Evolutionary conservation across 805 yeast species (phyloP).

Genomic region (Candida pini): DNA sequence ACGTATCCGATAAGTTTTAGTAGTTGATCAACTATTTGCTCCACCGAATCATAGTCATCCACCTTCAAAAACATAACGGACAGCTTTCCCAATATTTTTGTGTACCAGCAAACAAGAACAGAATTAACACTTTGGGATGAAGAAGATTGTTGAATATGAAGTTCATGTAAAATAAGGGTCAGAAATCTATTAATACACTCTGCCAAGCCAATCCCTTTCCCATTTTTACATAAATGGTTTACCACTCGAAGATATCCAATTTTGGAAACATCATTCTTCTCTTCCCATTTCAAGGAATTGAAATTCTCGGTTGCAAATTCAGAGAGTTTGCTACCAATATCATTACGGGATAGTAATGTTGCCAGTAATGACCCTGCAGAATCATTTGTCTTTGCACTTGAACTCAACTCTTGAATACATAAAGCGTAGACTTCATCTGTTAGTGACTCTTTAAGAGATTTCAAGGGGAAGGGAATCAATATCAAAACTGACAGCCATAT

Average conservation of each 20-base stretch:
- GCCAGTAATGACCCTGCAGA: conserved; percentile 49
- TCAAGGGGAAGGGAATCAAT: conserved; percentile 68
- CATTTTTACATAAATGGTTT: conserved; percentile 21
- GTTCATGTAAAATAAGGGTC: conserved; percentile 13
- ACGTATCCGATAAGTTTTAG: conserved; percentile 37
- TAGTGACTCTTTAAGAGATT: conserved; percentile 29
- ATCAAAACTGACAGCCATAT: conserved; percentile 70
- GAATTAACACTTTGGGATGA: neutral
- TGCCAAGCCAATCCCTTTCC: conserved; percentile 3
- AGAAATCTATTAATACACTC: conserved; percentile 9
- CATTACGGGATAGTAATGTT: conserved; percentile 47
- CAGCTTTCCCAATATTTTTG: conserved; percentile 37
- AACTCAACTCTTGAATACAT: conserved; percentile 29
- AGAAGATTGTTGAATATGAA: neutral
- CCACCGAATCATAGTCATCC: conserved; percentile 34
- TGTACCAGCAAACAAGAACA: conserved; percentile 13
- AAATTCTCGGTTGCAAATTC: conserved; percentile 20
- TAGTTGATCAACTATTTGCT: conserved; percentile 44
- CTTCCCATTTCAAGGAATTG: conserved; percentile 16
- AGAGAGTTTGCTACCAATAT: conserved; percentile 25
- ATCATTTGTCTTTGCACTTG: conserved; percentile 54
- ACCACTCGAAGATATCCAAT: conserved; percentile 16
- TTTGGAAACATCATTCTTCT: conserved; percentile 8
- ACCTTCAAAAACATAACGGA: conserved; percentile 22
- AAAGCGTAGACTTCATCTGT: conserved; percentile 31